A percentile compares a stretch with the other conserved stretches of the same genome.
Conservation (phyloP, 106 monocot genomes). For the Phalaenopsis aphrodite region DNA sequence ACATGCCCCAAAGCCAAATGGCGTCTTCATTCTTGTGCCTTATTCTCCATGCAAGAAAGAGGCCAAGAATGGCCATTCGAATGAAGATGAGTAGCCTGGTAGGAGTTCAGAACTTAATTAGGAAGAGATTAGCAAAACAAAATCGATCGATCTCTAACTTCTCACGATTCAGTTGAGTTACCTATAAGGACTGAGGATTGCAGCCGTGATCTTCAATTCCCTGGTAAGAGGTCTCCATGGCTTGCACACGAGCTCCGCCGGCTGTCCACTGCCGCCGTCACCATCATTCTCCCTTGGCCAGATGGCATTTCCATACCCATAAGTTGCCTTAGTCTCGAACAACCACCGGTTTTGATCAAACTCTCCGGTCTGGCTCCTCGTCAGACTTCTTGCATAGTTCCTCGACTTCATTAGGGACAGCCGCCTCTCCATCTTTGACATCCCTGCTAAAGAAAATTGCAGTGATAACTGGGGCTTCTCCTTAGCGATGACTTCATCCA, state of each 20-base stretch:
- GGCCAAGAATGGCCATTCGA: constrained; percentile 36
- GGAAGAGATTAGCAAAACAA: not conserved
- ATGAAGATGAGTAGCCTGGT: constrained; percentile 55
- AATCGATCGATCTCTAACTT: not conserved
- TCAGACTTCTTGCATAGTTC: constrained; percentile 19
- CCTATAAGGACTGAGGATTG: constrained; percentile 52
- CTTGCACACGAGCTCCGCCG: constrained; percentile 45
- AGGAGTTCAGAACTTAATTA: not conserved
- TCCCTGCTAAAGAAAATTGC: constrained; percentile 7
- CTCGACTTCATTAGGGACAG: constrained; percentile 39
- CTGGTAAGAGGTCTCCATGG: constrained; percentile 91
- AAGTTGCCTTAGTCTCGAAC: constrained; percentile 74
- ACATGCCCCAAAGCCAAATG: constrained; percentile 81
- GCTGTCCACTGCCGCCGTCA: constrained; percentile 22
- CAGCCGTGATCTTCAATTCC: constrained; percentile 61
- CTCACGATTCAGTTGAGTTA: not conserved
- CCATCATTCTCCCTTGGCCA: constrained; percentile 45
- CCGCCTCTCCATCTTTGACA: constrained; percentile 33
- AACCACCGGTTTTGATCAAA: constrained; percentile 75
- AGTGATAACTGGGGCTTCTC: constrained; percentile 11
- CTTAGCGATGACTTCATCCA: constrained; percentile 23
- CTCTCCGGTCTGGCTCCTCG: constrained; percentile 41
- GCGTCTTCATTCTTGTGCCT: constrained; percentile 59
- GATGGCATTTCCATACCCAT: constrained; percentile 73
- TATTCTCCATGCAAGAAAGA: constrained; percentile 63